A percentile compares a stretch with the other conserved stretches of the same genome.
phyloP scores from a whole-genome alignment of 2,329 filamentous ascomycete species.

The Ploettnerulaceae sp. region DNA sequence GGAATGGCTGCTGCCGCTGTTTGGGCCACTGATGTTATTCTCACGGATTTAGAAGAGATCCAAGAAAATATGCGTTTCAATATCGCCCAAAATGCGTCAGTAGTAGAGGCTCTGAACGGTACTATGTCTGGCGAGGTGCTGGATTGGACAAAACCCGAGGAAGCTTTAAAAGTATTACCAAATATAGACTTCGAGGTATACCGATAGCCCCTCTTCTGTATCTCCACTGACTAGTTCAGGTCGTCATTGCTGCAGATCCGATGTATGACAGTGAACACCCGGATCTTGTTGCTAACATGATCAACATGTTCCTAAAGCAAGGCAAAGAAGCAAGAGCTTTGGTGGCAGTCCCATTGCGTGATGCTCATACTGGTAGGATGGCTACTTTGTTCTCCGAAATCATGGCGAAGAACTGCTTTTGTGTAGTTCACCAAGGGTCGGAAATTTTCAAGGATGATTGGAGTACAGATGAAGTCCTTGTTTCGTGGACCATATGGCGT shows the following conservation, averaged over 20 bases:
- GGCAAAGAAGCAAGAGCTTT: constrained; percentile 58
- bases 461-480: constrained; percentile 41
- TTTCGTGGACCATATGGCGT: constrained; percentile 7
- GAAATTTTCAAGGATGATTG: constrained; percentile 71
- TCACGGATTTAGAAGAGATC: constrained; percentile 84
- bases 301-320: constrained; percentile 60
- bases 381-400: constrained; percentile 55
- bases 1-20: constrained; percentile 77
- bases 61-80: constrained; percentile 77
- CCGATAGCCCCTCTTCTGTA: constrained; percentile 3
- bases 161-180: constrained; percentile 36
- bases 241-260: constrained; percentile 81
- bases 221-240: constrained; percentile 36
- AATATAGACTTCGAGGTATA: constrained; percentile 40
- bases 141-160: constrained; percentile 44
- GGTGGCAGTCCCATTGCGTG: constrained; percentile 75
- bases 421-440: constrained; percentile 53
- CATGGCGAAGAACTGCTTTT: constrained; percentile 52
- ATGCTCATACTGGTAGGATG: constrained; percentile 59
- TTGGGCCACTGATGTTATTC: constrained; percentile 59
- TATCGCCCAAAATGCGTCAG: constrained; percentile 54
- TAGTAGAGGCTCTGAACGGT: constrained; percentile 48
- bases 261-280: constrained; percentile 86
- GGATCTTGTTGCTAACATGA: constrained; percentile 62
- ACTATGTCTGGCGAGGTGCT: constrained; percentile 59